Evolutionary conservation across 129 eudicot genomes (phyloP), one percentile per base, ranked within the genome.

Genomic region (Glebionis coronaria): DNA sequence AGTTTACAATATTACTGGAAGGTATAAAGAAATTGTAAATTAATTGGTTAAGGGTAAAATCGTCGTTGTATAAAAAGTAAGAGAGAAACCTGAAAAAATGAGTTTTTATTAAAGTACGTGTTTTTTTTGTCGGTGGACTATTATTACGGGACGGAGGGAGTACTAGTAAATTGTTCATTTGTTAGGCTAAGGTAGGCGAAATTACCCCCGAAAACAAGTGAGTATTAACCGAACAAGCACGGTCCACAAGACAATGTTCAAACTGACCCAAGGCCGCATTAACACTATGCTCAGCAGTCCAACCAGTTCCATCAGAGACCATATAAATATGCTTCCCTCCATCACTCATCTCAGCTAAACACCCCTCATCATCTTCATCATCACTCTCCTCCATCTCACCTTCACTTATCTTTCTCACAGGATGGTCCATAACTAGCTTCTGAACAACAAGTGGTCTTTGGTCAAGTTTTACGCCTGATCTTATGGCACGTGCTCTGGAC

Each of bases 241-340:
- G 87, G 72, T 92, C 98, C 42, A 84, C 92, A 82, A 92, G 78
- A 59, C 98, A 88, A 63, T 88, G 70, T 14, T 92, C 96, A 42
- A 88, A 88, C 69, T 92, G 96, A 38, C 95, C 98, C 56, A 92
- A 82, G 62, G 98, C 98, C 18, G 96, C 96, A 49, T 49, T 92
- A 3, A 92, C 96, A 9, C 95, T 73, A 35, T 92, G 91, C 69
- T 92, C 98, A 61, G 85, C 98, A 72, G 95, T 92, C 96, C 96
- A 92, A n/a, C 98, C 96, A 0, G 98, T 92, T 13, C 96, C 98
- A 69, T 92, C 98, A 3, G 98, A 92, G 11, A 92, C 90, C 91
- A 92, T 84, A 44, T 85, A 92, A 16, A 92, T 92, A 53, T 83
- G 77, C 78, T 92, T 92, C 38, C 72, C 83, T 14, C 47, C 55